Conservation (phyloP, 805 yeast species). For the Ogataea thermomethanolica region DNA sequence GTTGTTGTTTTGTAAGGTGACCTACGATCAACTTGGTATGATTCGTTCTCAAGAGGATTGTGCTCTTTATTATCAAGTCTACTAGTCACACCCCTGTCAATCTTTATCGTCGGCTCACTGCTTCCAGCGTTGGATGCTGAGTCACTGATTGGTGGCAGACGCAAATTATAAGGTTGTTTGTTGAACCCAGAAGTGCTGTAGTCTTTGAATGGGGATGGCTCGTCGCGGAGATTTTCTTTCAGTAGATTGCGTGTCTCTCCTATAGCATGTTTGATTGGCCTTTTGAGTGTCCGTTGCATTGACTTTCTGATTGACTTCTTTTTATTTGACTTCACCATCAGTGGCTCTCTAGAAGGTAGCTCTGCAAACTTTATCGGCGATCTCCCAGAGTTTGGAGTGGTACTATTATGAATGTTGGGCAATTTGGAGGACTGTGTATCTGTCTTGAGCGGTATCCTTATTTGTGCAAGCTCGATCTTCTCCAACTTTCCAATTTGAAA, state of each 20-base stretch:
- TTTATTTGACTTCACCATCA: conserved; percentile 26
- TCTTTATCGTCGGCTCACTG: conserved; percentile 31
- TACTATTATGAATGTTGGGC: conserved; percentile 19
- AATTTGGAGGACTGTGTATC: conserved; percentile 10
- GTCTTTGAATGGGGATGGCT: conserved; percentile 25
- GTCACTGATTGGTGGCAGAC: conserved; percentile 23
- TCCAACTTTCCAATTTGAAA: conserved; percentile 28
- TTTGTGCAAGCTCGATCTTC: conserved; percentile 29
- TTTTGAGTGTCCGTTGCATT: conserved; percentile 6
- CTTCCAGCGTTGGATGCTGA: conserved; percentile 19
- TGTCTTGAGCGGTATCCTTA: conserved; percentile 23
- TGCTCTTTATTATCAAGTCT: not conserved
- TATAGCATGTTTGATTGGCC: conserved; percentile 2
- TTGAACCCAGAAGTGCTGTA: conserved; percentile 2
- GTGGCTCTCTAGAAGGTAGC: conserved; percentile 33
- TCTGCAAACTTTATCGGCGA: conserved; percentile 34
- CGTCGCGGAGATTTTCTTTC: conserved; percentile 8
- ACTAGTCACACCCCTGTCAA: conserved; percentile 16
- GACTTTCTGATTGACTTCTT: conserved; percentile 27
- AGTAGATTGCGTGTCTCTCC: not conserved
- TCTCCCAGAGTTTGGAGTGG: conserved; percentile 22
- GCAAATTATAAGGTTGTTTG: conserved; percentile 15
- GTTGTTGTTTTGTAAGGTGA: conserved; percentile 9
- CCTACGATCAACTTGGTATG: not conserved
- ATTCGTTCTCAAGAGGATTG: not conserved